These are phyloP conservation scores for Jacaranda mimosifolia DNA, from an alignment of 257 asterid species.

Conservation along the genomic window DNA sequence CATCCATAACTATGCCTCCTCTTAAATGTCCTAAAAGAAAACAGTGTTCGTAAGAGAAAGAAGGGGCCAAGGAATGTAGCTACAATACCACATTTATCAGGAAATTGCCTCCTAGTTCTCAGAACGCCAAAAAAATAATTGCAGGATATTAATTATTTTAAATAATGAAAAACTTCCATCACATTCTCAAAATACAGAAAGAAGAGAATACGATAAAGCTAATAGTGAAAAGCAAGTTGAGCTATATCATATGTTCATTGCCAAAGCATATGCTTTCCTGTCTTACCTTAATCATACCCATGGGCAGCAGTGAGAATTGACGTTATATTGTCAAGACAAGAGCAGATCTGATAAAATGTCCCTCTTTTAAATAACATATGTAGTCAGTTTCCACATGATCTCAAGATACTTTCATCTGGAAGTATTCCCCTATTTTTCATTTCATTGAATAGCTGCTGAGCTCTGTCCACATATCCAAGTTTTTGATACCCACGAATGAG, in stretches of 20 bases:
- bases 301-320: neutral
- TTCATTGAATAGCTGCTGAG: constrained; percentile 38
- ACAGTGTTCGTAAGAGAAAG: neutral
- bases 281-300: constrained; percentile 1
- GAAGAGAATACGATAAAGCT: neutral
- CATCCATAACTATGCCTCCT: neutral
- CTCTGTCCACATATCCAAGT: constrained; percentile 47
- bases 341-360: neutral
- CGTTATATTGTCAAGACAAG: neutral
- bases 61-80: neutral
- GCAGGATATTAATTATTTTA: neutral
- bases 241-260: constrained; percentile 14
- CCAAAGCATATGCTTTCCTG: constrained; percentile 14
- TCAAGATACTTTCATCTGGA: constrained; percentile 42
- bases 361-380: neutral
- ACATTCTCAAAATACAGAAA: neutral
- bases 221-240: neutral
- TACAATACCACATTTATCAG: neutral
- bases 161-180: neutral
- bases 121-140: neutral
- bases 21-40: neutral
- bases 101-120: neutral
- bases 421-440: constrained; percentile 49
- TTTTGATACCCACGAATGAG: constrained; percentile 51
- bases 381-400: constrained; percentile 24